Evolutionary conservation across 371 early-diverging fungal genomes (phyloP).

Genomic region (Mortierella sp.): DNA sequence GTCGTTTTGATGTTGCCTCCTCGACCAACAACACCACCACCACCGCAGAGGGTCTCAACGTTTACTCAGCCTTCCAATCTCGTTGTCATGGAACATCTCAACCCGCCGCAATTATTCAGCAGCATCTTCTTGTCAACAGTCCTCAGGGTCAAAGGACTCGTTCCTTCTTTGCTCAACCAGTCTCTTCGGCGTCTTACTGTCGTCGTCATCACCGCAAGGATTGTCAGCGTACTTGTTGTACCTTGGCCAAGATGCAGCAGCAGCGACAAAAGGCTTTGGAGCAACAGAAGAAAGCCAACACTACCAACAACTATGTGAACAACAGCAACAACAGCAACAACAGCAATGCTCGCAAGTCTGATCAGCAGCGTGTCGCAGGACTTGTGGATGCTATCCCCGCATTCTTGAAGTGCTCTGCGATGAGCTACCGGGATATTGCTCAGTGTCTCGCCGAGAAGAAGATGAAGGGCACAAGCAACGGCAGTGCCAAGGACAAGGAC

Average conservation of each 20-base stretch:
- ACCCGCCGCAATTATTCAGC: constrained; percentile 31
- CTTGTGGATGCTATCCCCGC: constrained; percentile 73
- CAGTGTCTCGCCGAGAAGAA: constrained; percentile 33
- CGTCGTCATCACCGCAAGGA: constrained; percentile 59
- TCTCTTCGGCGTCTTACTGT: constrained; percentile 43
- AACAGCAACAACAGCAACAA: constrained; percentile 18
- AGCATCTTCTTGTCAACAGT: constrained; percentile 31
- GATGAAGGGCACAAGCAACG: no score
- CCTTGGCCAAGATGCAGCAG: constrained; percentile 53
- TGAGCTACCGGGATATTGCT: constrained; percentile 59
- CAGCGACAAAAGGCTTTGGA: constrained; percentile 59
- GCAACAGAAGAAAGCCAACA: constrained; percentile 49
- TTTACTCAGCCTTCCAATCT: constrained; percentile 46
- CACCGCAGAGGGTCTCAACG: constrained; percentile 41
- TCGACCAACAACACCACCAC: constrained; percentile 55
- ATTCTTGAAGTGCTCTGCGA: constrained; percentile 70
- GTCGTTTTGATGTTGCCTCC: constrained; percentile 71
- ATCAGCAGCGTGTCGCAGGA: constrained; percentile 50
- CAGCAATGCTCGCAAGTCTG: constrained; percentile 24
- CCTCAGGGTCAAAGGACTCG: constrained; percentile 35
- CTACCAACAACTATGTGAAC: constrained; percentile 16
- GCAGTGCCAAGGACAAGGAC: constrained; percentile 20
- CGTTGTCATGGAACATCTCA: constrained; percentile 52
- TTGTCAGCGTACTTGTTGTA: constrained; percentile 57
- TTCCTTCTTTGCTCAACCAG: constrained; percentile 31